Base-by-base conservation (phyloP, 371 early-diverging fungal species). In the Mucor circinelloides region DNA sequence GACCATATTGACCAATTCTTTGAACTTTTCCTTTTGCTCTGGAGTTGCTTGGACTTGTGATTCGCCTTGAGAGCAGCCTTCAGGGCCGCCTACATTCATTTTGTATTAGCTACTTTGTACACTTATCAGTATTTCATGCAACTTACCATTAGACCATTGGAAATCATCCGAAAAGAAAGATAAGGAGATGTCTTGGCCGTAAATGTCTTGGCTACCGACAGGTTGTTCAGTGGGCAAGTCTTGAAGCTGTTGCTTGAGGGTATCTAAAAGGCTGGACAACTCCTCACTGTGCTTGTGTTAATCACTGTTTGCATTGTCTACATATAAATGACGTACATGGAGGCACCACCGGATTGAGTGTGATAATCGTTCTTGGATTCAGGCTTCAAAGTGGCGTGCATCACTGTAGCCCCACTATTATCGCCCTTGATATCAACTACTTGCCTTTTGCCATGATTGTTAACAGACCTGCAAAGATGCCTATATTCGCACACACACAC, bases 91-190 rank as follows among this genome's bases (percentile, higher is more conserved):
- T 82, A 19, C 23, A 42, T 50, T n/a, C 19, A 46, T 27, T n/a
- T 32, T 23, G 40, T 17, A 40, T 40, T 40, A 40, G 40, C 15
- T 3, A 40, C 17, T 0, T 40, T 40, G 40, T 17, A 40, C 40
- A 40, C 17, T 15, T 13, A 40, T 17, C 17, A 4, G 40, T 17
- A 4, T 17, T 13, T 58, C 40, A 17, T 44, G 3, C 17, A 1
- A 23, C 66, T 64, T 74, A 80, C 83, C 83, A 50, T 82, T 85
- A 12, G 64, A 67, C 85, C 85, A 85, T 68, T 79, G 77, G 64
- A 85, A 82, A 57, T 78, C 81, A 28, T 78, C 74, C 15, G 74
- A 54, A 12, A 64, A 66, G 56, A 82, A 81, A 10, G 66, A 58
- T 31, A 85, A 68, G 5, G 79, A 76, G 4, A 73, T 74, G 70